phyloP scores from a whole-genome alignment of 2,329 filamentous ascomycete species.

The Exophiala phaeomuriformis region DNA sequence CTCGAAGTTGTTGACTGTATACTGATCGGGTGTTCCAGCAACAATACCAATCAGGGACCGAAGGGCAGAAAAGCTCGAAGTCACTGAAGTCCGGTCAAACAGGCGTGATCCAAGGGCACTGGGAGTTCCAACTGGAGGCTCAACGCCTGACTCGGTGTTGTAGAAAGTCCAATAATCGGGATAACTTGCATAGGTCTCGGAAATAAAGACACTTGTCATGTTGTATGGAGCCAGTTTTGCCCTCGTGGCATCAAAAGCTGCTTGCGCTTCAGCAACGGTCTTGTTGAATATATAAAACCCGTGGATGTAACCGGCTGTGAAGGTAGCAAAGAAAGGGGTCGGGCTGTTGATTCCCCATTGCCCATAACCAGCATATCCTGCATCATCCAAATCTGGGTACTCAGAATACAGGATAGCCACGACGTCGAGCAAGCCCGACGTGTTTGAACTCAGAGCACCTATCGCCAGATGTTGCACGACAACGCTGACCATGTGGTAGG shows the following conservation, averaged over 20 bases:
- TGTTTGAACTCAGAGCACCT: constrained; percentile 22
- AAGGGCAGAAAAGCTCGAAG: constrained; percentile 22
- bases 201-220: constrained; percentile 27
- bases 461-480: constrained; percentile 29
- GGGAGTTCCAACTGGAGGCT: constrained; percentile 24
- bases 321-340: constrained; percentile 26
- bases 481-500: constrained; percentile 35
- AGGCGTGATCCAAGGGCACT: constrained; percentile 27
- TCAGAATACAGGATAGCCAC: constrained; percentile 26
- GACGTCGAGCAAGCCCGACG: constrained; percentile 24
- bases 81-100: constrained; percentile 25
- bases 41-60: constrained; percentile 23
- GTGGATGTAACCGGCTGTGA: constrained; percentile 29
- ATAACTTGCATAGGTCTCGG: constrained; percentile 24
- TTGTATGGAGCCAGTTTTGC: constrained; percentile 25
- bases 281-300: constrained; percentile 27
- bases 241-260: constrained; percentile 22
- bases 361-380: constrained; percentile 31
- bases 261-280: constrained; percentile 18
- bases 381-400: constrained; percentile 28
- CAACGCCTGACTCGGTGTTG: constrained; percentile 27
- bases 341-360: constrained; percentile 27
- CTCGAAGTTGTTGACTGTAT: constrained; percentile 33
- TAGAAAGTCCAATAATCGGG: constrained; percentile 30
- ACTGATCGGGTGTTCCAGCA: constrained; percentile 26